These are phyloP conservation scores for button mushroom (Agaricus bisporus) DNA, from an alignment of 768 basidiomycete species.

Conservation along the genomic window DNA sequence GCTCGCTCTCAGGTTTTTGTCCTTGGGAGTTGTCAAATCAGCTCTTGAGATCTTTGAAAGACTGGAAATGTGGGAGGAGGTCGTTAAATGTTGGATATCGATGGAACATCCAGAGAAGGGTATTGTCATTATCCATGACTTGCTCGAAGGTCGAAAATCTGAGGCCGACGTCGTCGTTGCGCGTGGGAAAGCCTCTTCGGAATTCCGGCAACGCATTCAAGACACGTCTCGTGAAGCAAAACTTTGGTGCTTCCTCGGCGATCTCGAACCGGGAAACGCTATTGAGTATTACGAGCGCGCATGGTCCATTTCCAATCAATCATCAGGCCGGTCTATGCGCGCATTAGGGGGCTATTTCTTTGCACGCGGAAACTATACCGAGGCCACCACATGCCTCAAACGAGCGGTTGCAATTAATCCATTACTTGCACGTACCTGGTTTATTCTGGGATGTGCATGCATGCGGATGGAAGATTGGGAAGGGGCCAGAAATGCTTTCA, in stretches of 20 bases:
- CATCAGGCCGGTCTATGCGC: conserved; percentile 87
- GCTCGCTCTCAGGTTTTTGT: conserved; percentile 76
- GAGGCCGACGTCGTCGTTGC: conserved; percentile 72
- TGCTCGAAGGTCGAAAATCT: conserved; percentile 78
- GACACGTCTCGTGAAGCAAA: conserved; percentile 80
- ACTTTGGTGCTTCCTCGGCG: conserved; percentile 92
- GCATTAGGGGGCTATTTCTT: conserved; percentile 86
- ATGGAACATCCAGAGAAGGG: conserved; percentile 79
- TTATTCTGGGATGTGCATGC: conserved; percentile 89
- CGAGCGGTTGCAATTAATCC: conserved; percentile 87
- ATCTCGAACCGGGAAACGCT: conserved; percentile 73
- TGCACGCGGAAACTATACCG: conserved; percentile 51
- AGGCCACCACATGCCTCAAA: conserved; percentile 61
- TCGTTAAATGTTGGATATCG: conserved; percentile 79
- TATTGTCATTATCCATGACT: conserved; percentile 73
- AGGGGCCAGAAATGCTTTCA: conserved; percentile 77
- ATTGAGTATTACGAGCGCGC: conserved; percentile 73
- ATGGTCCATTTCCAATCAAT: conserved; percentile 75
- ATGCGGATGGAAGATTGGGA: conserved; percentile 82
- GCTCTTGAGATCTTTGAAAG: conserved; percentile 92
- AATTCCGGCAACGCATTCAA: conserved; percentile 33
- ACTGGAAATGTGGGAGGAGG: conserved; percentile 98
- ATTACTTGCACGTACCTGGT: conserved; percentile 84
- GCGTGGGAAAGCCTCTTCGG: conserved; percentile 47
- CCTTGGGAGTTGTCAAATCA: conserved; percentile 82